phyloP scores from a whole-genome alignment of 306 rosid species.

The Canavalia gladiata region DNA sequence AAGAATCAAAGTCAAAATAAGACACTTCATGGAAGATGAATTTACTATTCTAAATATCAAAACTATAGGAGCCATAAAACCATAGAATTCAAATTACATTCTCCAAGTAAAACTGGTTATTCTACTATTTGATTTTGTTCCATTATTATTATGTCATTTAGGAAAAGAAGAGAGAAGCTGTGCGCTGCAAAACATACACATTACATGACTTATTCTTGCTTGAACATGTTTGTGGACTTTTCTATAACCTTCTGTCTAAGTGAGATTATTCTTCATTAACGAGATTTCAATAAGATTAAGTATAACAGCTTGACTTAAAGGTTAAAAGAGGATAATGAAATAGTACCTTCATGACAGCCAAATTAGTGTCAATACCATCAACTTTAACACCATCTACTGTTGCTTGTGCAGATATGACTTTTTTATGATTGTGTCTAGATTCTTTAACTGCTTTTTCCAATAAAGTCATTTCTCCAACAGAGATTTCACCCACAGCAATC shows the following conservation, averaged over 20 bases:
- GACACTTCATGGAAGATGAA: constrained; percentile 28
- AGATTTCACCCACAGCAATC: constrained; percentile 89
- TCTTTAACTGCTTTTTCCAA: constrained; percentile 86
- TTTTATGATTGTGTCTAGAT: constrained; percentile 77
- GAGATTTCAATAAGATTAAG: constrained; percentile 17
- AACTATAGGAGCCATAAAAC: constrained; percentile 22
- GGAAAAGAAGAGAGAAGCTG: constrained; percentile 27
- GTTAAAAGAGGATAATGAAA: constrained; percentile 23
- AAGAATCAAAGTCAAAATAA: constrained; percentile 44
- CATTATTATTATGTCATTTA: background rate
- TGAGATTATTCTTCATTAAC: constrained; percentile 18
- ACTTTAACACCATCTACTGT: constrained; percentile 96
- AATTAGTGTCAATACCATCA: constrained; percentile 91
- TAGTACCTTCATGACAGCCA: constrained; percentile 96
- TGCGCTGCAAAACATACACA: constrained; percentile 29
- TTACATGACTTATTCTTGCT: constrained; percentile 7
- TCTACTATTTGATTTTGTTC: constrained; percentile 29
- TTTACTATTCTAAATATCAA: constrained; percentile 6
- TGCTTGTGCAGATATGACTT: constrained; percentile 85
- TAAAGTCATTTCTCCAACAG: constrained; percentile 86
- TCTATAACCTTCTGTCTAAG: background rate
- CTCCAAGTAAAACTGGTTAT: background rate
- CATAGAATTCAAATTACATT: constrained; percentile 12
- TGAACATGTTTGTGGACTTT: constrained; percentile 14
- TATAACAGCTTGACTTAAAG: constrained; percentile 25